These are phyloP conservation scores for Bothriochloa decipiens DNA, from an alignment of 176 grass and related monocot genomes.

Conservation along the genomic window DNA sequence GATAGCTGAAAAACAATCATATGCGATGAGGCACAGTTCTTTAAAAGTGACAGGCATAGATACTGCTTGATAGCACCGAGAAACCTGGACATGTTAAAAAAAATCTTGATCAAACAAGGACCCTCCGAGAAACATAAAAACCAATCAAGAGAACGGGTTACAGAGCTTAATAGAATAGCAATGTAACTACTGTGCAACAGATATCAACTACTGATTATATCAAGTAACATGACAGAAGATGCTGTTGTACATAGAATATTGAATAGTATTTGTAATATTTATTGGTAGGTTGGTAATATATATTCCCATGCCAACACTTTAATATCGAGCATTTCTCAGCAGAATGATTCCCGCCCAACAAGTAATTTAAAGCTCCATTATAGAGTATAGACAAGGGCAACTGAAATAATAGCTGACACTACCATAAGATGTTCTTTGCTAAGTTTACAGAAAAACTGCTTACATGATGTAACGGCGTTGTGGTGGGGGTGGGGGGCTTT, in stretches of 20 bases:
- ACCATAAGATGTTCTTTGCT: conserved; percentile 12
- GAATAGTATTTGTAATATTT: conserved; percentile 16
- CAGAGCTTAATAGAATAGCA: conserved; percentile 9
- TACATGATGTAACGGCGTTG: background rate
- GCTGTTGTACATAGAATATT: conserved; percentile 25
- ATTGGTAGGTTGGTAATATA: background rate
- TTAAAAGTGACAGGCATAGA: conserved; percentile 92
- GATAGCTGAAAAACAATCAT: conserved; percentile 99
- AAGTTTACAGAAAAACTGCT: conserved; percentile 2
- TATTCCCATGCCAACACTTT: conserved; percentile 16
- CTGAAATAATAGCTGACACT: background rate
- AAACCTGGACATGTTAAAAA: conserved; percentile 77
- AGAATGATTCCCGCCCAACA: conserved; percentile 1
- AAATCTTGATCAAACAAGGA: conserved; percentile 38
- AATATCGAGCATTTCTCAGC: background rate
- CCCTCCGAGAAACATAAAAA: conserved; percentile 25
- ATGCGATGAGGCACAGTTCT: conserved; percentile 96
- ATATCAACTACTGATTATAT: conserved; percentile 25
- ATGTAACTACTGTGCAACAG: background rate
- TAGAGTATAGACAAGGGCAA: conserved; percentile 10
- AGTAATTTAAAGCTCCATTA: background rate
- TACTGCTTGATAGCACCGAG: conserved; percentile 99
- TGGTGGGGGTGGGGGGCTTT: background rate
- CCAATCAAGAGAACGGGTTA: conserved; percentile 32
- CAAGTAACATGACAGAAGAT: conserved; percentile 28